Evolutionary conservation across 2,329 filamentous ascomycete genomes (phyloP), one percentile per base, ranked within the genome.

Genomic region (Penicillium sclerotigenum): DNA sequence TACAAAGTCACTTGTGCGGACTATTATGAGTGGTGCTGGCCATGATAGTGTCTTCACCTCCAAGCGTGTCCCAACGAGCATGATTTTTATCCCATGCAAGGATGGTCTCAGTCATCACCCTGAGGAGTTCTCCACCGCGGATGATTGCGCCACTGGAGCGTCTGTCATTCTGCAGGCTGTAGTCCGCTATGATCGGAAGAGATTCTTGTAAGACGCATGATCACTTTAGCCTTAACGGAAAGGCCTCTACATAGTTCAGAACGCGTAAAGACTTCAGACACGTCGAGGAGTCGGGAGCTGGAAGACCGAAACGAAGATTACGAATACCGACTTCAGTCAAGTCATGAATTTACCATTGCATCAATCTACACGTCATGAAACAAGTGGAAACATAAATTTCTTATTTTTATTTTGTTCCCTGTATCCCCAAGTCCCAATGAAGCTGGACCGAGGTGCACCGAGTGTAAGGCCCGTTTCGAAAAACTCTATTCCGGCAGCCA

Each of bases 11-110:
- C 67, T 80, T 45, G 74, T 78, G 45, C 75, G 77, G 52, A 73
- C 72, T 22, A 86, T 88, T 75, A 84, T 80, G 57, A 83, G 79
- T 60, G 85, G 85, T 24, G 85, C 85, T n/a, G 85, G 85, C 0
- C 85, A 87, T 70, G 85, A 87, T 61, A 85, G 81, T 61, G 84
- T 87, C 6, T 84, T 85, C 58, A 80, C 84, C 6, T 84, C 80
- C 42, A 79, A 80, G 60, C 75, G 77, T 36, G 83, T 81, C 42
- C 85, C 85, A 16, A 86, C 84, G 2, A 81, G 82, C 41, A 87
- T 88, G 85, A 84, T 87, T 28, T 88, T 88, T 62, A 81, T 87
- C 18, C 84, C 84, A 5, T 87, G 83, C 59, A 80, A 77, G 65
- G 81, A 85, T 62, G 85, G 85, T 1, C 73, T 87, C 20, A 86